These are phyloP conservation scores for Saposhnikovia divaricata DNA, from an alignment of 129 eudicot genomes.

Conservation along the genomic window DNA sequence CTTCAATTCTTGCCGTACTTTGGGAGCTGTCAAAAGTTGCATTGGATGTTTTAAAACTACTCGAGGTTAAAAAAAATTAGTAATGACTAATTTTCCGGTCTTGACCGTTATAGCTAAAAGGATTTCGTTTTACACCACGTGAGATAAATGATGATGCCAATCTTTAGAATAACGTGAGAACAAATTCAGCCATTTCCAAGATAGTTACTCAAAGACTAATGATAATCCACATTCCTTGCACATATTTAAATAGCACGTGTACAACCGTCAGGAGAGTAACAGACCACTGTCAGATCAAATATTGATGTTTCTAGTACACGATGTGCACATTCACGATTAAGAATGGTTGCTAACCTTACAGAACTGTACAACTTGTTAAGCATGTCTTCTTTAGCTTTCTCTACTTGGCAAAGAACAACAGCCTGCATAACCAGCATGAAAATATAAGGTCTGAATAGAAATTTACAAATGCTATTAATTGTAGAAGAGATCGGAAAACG, in stretches of 20 bases:
- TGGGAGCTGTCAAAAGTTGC: constrained; percentile 48
- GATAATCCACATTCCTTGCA: neutral
- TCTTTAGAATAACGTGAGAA: neutral
- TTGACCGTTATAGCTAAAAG: neutral
- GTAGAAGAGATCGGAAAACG: neutral
- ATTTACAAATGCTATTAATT: neutral
- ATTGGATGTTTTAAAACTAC: neutral
- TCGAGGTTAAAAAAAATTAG: neutral
- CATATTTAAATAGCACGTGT: neutral
- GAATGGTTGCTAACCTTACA: constrained; percentile 54
- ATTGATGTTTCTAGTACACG: neutral
- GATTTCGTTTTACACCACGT: neutral
- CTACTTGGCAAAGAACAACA: constrained; percentile 98
- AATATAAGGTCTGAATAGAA: neutral
- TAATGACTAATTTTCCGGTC: neutral
- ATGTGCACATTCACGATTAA: neutral
- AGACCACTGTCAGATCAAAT: neutral
- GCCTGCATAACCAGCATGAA: constrained; percentile 53
- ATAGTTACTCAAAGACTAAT: neutral
- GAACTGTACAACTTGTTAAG: constrained; percentile 93
- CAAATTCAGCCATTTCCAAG: neutral
- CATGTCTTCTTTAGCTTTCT: constrained; percentile 99
- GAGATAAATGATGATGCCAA: neutral
- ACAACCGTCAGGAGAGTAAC: neutral
- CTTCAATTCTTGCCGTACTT: constrained; percentile 78